A percentile compares a stretch with the other conserved stretches of the same genome.
Conservation (phyloP, 1,284 basidiomycete genomes). For the Leccinum griseonigrum region DNA sequence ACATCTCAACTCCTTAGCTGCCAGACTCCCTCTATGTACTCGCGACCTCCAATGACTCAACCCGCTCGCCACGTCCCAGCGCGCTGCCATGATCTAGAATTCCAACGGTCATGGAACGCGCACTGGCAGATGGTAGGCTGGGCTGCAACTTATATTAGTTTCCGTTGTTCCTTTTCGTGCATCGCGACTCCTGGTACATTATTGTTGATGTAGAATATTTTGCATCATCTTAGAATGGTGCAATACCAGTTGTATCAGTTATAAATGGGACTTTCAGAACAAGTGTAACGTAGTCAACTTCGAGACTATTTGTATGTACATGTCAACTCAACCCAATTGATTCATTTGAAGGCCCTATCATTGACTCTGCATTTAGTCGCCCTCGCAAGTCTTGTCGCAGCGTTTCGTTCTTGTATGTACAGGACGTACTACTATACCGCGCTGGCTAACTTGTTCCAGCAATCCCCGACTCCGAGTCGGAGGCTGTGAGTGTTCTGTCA, state of each 20-base stretch:
- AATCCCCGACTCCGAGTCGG: no score
- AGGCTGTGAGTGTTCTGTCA: no score
- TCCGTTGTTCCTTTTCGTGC: conserved; percentile 13
- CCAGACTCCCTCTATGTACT: conserved; percentile 54
- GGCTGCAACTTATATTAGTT: conserved; percentile 11
- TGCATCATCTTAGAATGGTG: conserved; percentile 17
- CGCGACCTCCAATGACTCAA: conserved; percentile 43
- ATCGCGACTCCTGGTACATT: conserved; percentile 18
- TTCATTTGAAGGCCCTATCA: background rate
- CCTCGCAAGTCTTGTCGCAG: conserved; percentile 41
- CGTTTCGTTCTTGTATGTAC: conserved; percentile 31
- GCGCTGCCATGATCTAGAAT: conserved; percentile 59
- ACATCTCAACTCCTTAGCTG: conserved; percentile 52
- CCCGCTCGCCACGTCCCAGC: conserved; percentile 42
- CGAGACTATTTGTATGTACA: no score
- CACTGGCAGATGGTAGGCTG: conserved; percentile 30
- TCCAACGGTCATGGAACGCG: conserved; percentile 34
- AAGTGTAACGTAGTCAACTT: background rate
- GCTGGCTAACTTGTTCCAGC: no score
- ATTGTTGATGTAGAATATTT: conserved; percentile 21
- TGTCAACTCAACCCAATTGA: background rate
- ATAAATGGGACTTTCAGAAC: no score
- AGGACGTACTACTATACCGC: no score
- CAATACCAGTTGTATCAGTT: background rate
- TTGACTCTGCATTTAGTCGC: background rate